Evolutionary conservation across 257 asterid species (phyloP).

Genomic region (Linaria vulgaris): DNA sequence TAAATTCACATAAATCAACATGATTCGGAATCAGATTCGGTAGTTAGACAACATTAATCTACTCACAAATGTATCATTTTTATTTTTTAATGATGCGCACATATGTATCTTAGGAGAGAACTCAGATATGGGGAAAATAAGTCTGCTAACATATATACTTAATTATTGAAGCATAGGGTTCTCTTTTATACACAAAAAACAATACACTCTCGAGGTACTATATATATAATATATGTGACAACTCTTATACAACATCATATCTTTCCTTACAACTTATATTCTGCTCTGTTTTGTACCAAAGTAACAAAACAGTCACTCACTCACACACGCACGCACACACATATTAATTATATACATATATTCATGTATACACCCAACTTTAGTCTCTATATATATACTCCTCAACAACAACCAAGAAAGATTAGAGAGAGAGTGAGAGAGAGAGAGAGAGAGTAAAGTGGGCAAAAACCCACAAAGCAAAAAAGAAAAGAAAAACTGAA

Average conservation of each 20-base stretch:
- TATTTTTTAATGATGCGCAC: too few relatives aligned
- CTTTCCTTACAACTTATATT: not conserved
- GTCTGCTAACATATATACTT: too few relatives aligned
- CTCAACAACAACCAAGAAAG: not conserved
- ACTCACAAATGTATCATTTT: too few relatives aligned
- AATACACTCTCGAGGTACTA: slow-evolving; percentile 27
- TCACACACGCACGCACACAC: slow-evolving; percentile 29
- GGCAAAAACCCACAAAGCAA: slow-evolving; percentile 19
- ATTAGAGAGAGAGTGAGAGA: not conserved
- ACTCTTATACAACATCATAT: slow-evolving; percentile 23
- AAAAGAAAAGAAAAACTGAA: not conserved
- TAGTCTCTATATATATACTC: slow-evolving; percentile 4
- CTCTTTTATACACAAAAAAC: slow-evolving; percentile 13
- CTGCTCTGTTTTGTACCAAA: slow-evolving; percentile 16
- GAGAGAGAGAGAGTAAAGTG: not conserved
- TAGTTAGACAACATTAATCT: too few relatives aligned
- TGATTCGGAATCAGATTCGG: too few relatives aligned
- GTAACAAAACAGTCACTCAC: slow-evolving; percentile 1
- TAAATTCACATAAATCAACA: too few relatives aligned
- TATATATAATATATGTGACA: slow-evolving; percentile 19
- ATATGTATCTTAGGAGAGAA: too few relatives aligned
- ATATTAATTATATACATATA: not conserved
- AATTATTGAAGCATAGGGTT: slow-evolving; percentile 27
- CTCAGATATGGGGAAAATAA: too few relatives aligned
- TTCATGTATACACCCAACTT: not conserved